Conservation (phyloP, 768 basidiomycete genomes). For the Tricholoma flavovirens region DNA sequence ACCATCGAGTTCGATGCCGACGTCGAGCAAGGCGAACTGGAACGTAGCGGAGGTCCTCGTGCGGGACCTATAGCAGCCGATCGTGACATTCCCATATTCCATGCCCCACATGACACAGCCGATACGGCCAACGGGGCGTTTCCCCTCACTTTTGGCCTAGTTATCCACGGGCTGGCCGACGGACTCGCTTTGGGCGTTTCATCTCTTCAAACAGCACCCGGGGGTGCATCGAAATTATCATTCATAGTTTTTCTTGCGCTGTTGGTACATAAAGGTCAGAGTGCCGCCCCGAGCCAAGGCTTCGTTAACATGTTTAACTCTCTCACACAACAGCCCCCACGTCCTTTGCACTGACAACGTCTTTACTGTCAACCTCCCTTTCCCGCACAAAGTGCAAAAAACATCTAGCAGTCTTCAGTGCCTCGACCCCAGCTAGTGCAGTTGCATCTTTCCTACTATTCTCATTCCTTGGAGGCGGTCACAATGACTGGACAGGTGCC, state of each 20-base stretch:
- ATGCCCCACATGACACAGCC: conserved; percentile 9
- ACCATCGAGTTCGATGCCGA: conserved; percentile 60
- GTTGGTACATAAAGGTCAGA: conserved; percentile 79
- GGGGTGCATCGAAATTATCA: conserved; percentile 48
- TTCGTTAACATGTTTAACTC: background rate
- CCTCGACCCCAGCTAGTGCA: conserved; percentile 81
- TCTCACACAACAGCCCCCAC: conserved; percentile 63
- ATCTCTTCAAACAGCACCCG: conserved; percentile 32
- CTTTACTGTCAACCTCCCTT: conserved; percentile 74
- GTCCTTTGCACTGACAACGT: conserved; percentile 80
- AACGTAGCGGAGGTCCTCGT: conserved; percentile 30
- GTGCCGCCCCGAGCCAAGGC: background rate
- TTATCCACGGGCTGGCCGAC: conserved; percentile 86
- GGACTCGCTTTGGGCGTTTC: conserved; percentile 90
- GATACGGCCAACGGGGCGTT: conserved; percentile 39
- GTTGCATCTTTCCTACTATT: conserved; percentile 70
- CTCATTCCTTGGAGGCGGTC: conserved; percentile 42
- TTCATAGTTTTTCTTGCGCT: conserved; percentile 88
- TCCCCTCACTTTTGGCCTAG: conserved; percentile 78
- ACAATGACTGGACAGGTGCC: conserved; percentile 60
- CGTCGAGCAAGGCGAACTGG: conserved; percentile 55
- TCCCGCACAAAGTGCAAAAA: conserved; percentile 63
- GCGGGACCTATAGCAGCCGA: conserved; percentile 15
- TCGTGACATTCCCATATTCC: conserved; percentile 4
- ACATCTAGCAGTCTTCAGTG: conserved; percentile 72